These are phyloP conservation scores for Wickerhamiella sergipiensis DNA, from an alignment of 805 yeast genomes.

Conservation along the genomic window DNA sequence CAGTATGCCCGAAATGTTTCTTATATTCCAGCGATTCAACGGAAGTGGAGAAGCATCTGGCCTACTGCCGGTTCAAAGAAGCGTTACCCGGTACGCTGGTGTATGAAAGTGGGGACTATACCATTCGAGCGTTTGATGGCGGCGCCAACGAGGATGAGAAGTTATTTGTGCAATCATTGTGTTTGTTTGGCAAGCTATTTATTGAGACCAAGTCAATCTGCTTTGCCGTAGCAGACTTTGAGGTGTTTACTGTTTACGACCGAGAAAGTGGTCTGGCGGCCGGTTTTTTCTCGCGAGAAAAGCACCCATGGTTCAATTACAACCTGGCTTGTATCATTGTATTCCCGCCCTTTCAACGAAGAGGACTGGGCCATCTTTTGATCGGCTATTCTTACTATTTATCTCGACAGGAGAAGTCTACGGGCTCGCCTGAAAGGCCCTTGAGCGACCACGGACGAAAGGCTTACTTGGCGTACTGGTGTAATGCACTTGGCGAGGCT, in stretches of 20 bases:
- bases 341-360: slow-evolving; percentile 83
- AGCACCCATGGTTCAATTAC: slow-evolving; percentile 55
- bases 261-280: slow-evolving; percentile 34
- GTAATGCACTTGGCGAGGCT: slow-evolving; percentile 31
- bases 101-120: slow-evolving; percentile 43
- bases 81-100: slow-evolving; percentile 52
- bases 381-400: slow-evolving; percentile 74
- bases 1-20: slow-evolving; percentile 74
- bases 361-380: slow-evolving; percentile 60
- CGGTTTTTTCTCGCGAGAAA: slow-evolving; percentile 89
- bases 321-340: slow-evolving; percentile 84
- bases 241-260: slow-evolving; percentile 46
- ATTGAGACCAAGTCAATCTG: slow-evolving; percentile 81
- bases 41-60: slow-evolving; percentile 37
- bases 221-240: slow-evolving; percentile 65
- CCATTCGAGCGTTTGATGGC: slow-evolving; percentile 60
- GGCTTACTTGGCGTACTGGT: slow-evolving; percentile 69
- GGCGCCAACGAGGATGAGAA: slow-evolving; percentile 29
- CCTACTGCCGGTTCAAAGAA: slow-evolving; percentile 15
- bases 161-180: slow-evolving; percentile 67
- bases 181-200: slow-evolving; percentile 76
- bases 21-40: slow-evolving; percentile 45
- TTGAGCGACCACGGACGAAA: slow-evolving; percentile 67
- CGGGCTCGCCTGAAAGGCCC: slow-evolving; percentile 90
- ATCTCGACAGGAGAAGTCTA: slow-evolving; percentile 44